Evolutionary conservation across 371 early-diverging fungal genomes (phyloP).

Genomic region (Lichtheimia ramosa): DNA sequence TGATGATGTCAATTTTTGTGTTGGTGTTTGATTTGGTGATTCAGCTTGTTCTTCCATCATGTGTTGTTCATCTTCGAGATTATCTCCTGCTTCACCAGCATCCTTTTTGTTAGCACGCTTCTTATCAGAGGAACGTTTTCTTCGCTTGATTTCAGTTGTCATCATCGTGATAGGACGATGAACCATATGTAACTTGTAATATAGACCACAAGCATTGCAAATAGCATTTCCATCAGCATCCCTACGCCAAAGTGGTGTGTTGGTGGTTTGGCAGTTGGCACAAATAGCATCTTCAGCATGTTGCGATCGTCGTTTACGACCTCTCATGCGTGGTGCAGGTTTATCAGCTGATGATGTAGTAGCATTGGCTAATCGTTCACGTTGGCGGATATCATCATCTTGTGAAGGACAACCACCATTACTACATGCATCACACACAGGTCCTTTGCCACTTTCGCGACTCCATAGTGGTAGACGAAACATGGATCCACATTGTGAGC

Average conservation of each 20-base stretch:
- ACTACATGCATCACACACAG: constrained; percentile 38
- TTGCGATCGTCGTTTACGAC: constrained; percentile 8
- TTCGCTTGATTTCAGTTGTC: constrained; percentile 56
- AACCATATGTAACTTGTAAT: constrained; percentile 69
- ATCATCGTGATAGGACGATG: constrained; percentile 61
- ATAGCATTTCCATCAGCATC: constrained; percentile 64
- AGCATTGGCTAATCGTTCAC: constrained; percentile 1
- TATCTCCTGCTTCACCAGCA: background rate
- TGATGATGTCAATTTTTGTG: background rate
- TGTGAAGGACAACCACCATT: constrained; percentile 5
- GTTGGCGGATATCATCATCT: background rate
- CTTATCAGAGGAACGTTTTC: constrained; percentile 38
- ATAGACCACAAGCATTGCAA: constrained; percentile 85
- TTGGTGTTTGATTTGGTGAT: background rate
- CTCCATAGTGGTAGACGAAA: constrained; percentile 39
- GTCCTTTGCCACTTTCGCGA: constrained; percentile 41
- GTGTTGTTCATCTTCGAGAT: background rate
- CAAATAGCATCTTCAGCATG: constrained; percentile 39
- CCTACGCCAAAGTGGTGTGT: constrained; percentile 83
- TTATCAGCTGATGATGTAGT: background rate
- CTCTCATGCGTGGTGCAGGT: constrained; percentile 5
- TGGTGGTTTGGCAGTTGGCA: constrained; percentile 72
- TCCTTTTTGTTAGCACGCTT: constrained; percentile 6
- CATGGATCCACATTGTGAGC: constrained; percentile 36
- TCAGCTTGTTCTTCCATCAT: background rate